Percentiles rank a stretch among this genome's conserved stretches.
Conservation (phyloP, 163 green algal genomes). For the Smithsoniella earleae region DNA sequence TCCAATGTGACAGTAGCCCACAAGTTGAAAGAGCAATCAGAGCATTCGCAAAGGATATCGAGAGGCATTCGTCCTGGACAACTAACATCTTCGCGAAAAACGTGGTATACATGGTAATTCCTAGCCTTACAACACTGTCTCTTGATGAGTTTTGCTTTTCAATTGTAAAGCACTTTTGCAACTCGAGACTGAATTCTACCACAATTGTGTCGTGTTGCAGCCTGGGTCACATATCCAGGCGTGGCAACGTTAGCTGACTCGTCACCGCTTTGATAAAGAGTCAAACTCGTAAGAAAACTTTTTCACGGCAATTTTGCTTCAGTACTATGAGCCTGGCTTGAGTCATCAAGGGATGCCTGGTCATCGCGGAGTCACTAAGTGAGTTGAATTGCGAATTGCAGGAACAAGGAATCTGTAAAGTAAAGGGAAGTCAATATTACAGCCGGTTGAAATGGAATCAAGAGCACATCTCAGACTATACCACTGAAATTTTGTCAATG, state of each 20-base stretch:
- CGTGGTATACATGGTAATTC: neutral
- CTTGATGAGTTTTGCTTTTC: neutral
- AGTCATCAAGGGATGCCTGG: neutral
- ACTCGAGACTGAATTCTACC: neutral
- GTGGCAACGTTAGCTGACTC: neutral
- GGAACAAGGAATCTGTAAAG: neutral
- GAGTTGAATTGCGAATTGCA: slow-evolving; percentile 1
- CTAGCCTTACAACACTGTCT: neutral
- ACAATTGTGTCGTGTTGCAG: neutral
- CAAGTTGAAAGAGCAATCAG: slow-evolving; percentile 19
- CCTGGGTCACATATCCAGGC: neutral
- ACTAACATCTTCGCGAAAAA: slow-evolving; percentile 22
- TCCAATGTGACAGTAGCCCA: slow-evolving; percentile 29
- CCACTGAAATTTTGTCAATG: neutral
- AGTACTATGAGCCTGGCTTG: no score
- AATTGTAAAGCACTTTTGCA: neutral
- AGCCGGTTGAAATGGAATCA: slow-evolving; percentile 23
- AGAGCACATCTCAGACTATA: slow-evolving; percentile 2
- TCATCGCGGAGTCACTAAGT: neutral
- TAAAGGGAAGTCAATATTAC: slow-evolving; percentile 6
- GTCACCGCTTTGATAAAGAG: neutral
- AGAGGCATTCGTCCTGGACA: neutral
- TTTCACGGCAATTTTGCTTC: no score
- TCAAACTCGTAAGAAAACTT: neutral
- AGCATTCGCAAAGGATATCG: slow-evolving; percentile 17